Conservation (phyloP, 1,139 yeast species). For the Yamadazyma membranifaciens region DNA sequence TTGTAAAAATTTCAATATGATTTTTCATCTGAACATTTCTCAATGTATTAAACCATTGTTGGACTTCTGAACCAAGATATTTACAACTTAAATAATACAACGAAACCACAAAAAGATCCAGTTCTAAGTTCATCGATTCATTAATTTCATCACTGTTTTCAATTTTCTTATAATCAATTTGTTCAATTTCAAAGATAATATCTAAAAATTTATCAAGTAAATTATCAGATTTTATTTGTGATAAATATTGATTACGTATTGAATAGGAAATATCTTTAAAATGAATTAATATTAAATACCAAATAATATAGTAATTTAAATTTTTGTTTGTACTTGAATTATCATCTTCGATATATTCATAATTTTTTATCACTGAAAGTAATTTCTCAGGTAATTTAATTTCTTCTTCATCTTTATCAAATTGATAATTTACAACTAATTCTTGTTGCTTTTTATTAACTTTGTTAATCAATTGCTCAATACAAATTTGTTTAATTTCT, state of each 20-base stretch:
- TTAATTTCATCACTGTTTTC: conserved; percentile 2
- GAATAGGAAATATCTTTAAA: conserved; percentile 67
- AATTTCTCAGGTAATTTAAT: conserved; percentile 38
- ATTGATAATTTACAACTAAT: conserved; percentile 59
- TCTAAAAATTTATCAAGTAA: conserved; percentile 48
- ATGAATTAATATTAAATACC: conserved; percentile 63
- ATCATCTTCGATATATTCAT: conserved; percentile 24
- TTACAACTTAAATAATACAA: conserved; percentile 57
- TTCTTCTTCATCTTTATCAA: conserved; percentile 33
- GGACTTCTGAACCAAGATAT: conserved; percentile 65
- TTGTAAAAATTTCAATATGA: conserved; percentile 62
- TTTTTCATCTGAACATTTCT: conserved; percentile 57
- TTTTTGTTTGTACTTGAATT: conserved; percentile 11
- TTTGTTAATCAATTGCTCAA: conserved; percentile 31
- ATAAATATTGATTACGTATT: conserved; percentile 59
- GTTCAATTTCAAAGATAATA: conserved; percentile 50
- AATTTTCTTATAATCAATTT: conserved; percentile 25
- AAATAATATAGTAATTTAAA: conserved; percentile 54
- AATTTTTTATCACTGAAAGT: conserved; percentile 19
- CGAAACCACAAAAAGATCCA: conserved; percentile 29
- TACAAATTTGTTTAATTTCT: conserved; percentile 31
- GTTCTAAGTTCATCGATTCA: neutral
- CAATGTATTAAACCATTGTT: conserved; percentile 68
- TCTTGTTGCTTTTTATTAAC: conserved; percentile 49
- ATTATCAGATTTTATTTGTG: conserved; percentile 50